Percentiles rank a stretch among this genome's conserved stretches.
Conservation (phyloP, 78 protist species). For the Dictyostelium firmibasis region DNA sequence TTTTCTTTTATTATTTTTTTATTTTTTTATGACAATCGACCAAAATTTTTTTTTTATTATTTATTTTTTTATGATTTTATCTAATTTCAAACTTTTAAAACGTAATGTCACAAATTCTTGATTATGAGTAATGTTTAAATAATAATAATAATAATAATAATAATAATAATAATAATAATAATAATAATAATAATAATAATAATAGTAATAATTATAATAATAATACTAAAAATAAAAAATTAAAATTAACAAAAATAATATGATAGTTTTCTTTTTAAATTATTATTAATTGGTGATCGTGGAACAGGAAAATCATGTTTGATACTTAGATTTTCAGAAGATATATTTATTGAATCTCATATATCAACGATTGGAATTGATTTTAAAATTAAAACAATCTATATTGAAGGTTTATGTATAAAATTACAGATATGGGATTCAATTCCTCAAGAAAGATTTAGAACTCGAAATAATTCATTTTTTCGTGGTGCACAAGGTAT, state of each 20-base stretch:
- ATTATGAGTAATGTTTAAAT: background rate
- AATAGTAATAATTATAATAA: too few relatives aligned
- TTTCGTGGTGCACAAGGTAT: background rate
- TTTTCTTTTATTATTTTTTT: too few relatives aligned
- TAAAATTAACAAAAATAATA: too few relatives aligned
- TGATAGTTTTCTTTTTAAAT: conserved; percentile 90
- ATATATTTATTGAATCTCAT: background rate
- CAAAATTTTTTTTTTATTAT: too few relatives aligned
- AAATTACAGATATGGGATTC: conserved; percentile 69
- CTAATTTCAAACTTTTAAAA: too few relatives aligned
- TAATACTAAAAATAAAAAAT: too few relatives aligned
- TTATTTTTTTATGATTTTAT: too few relatives aligned
- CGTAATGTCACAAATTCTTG: background rate
- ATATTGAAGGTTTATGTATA: conserved; percentile 80
- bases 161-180: too few relatives aligned
- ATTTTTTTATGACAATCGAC: too few relatives aligned
- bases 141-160: too few relatives aligned
- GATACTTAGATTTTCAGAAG: conserved; percentile 90
- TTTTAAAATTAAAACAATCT: conserved; percentile 89
- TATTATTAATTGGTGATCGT: conserved; percentile 95
- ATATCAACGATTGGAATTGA: background rate
- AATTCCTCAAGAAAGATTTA: background rate
- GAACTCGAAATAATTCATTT: background rate
- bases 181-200: too few relatives aligned
- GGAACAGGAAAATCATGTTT: conserved; percentile 95